Conservation (phyloP, 2,329 filamentous ascomycete genomes). For the Trichoderma sp. region DNA sequence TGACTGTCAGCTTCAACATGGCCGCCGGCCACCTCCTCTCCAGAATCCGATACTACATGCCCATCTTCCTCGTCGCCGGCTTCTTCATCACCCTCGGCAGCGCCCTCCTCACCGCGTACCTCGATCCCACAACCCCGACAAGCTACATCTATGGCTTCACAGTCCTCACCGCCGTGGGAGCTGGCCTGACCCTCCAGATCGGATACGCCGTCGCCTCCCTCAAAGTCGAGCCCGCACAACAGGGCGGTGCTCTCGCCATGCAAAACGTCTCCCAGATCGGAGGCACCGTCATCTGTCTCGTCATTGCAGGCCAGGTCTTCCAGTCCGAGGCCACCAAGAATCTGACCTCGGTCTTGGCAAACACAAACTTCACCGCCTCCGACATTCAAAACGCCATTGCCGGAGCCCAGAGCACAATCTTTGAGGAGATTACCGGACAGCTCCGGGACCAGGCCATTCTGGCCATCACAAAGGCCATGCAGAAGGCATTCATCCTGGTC, state of each 20-base stretch:
- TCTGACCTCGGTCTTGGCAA: not conserved
- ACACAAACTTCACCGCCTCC: not conserved
- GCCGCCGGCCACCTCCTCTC: conserved; percentile 7
- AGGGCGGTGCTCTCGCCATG: conserved; percentile 18
- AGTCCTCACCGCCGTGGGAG: conserved; percentile 18
- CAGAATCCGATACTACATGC: conserved; percentile 18
- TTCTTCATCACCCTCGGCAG: conserved; percentile 18
- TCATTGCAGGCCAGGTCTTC: conserved; percentile 30
- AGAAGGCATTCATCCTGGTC: conserved; percentile 12
- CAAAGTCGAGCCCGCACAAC: not conserved
- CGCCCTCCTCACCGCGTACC: conserved; percentile 8
- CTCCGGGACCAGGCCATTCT: conserved; percentile 6
- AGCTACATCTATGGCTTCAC: conserved; percentile 22
- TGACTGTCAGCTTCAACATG: conserved; percentile 7
- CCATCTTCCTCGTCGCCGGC: conserved; percentile 17
- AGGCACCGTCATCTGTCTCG: conserved; percentile 24
- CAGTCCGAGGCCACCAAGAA: conserved; percentile 30
- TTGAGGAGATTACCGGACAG: conserved; percentile 13
- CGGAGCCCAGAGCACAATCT: conserved; percentile 16
- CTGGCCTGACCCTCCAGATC: conserved; percentile 25
- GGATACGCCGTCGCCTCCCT: conserved; percentile 30
- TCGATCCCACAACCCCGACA: conserved; percentile 7
- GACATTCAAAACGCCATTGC: conserved; percentile 20
- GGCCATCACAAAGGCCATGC: conserved; percentile 19
- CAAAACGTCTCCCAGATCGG: conserved; percentile 31